Evolutionary conservation across 2,329 filamentous ascomycete species (phyloP).

Genomic region (Exophiala viscosa): DNA sequence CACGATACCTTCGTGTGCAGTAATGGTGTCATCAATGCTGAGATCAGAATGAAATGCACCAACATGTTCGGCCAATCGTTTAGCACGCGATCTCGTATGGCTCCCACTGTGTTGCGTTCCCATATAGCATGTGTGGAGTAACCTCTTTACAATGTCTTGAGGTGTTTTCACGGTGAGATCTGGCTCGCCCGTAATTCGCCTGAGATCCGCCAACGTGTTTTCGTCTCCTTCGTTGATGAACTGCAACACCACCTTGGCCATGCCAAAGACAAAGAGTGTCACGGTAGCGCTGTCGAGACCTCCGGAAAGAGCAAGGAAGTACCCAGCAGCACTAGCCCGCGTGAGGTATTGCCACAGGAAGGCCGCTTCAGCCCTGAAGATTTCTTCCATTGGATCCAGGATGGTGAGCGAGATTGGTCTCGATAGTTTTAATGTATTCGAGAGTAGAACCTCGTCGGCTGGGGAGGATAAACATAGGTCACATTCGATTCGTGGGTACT

Average conservation of each 20-base stretch:
- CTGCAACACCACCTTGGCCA: constrained; percentile 38
- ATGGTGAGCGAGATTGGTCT: constrained; percentile 48
- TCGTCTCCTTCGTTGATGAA: constrained; percentile 35
- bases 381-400: constrained; percentile 64
- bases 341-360: constrained; percentile 45
- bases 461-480: constrained; percentile 35
- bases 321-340: constrained; percentile 35
- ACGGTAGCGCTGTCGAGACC: constrained; percentile 40
- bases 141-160: constrained; percentile 57
- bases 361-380: constrained; percentile 47
- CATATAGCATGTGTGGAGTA: constrained; percentile 67
- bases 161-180: constrained; percentile 45
- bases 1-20: constrained; percentile 30
- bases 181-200: constrained; percentile 25
- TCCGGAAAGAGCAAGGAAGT: constrained; percentile 39
- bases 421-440: constrained; percentile 39
- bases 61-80: constrained; percentile 49
- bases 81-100: constrained; percentile 65
- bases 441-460: constrained; percentile 32
- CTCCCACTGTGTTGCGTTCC: constrained; percentile 64
- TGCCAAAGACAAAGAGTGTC: constrained; percentile 38
- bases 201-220: constrained; percentile 30
- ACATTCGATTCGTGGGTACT: constrained; percentile 46
- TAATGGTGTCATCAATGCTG: constrained; percentile 66
- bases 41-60: constrained; percentile 65